These are phyloP conservation scores for Candida easanensis DNA, from an alignment of 805 yeast species.

Conservation along the genomic window DNA sequence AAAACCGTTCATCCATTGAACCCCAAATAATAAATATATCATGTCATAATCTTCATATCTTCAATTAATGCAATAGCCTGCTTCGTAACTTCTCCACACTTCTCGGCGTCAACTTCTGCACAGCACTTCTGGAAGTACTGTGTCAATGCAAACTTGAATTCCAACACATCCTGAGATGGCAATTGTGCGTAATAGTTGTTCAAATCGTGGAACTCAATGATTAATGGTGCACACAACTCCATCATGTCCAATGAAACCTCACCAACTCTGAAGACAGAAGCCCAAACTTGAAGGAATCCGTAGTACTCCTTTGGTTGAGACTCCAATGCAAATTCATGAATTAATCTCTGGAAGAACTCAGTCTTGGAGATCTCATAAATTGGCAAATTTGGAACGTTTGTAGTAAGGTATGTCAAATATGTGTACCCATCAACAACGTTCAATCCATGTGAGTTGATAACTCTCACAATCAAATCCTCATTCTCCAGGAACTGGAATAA, in stretches of 20 bases:
- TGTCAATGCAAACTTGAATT: slow-evolving; percentile 32
- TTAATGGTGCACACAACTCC: slow-evolving; percentile 33
- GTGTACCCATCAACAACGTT: slow-evolving; percentile 24
- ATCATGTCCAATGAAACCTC: slow-evolving; percentile 18
- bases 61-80: slow-evolving; percentile 19
- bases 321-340: slow-evolving; percentile 19
- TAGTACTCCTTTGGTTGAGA: slow-evolving; percentile 19
- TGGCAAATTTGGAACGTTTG: slow-evolving; percentile 23
- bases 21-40: too few species aligned
- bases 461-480: slow-evolving; percentile 31
- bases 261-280: slow-evolving; percentile 19
- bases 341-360: slow-evolving; percentile 30
- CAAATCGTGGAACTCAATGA: slow-evolving; percentile 35
- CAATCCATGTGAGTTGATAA: slow-evolving; percentile 35
- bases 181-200: slow-evolving; percentile 29
- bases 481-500: slow-evolving; percentile 32
- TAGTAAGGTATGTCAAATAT: slow-evolving; percentile 27
- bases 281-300: slow-evolving; percentile 33
- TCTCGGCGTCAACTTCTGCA: not conserved
- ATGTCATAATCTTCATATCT: too few species aligned
- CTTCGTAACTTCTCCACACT: slow-evolving; percentile 11
- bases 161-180: slow-evolving; percentile 26
- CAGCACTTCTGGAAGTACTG: slow-evolving; percentile 21
- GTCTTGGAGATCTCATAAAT: slow-evolving; percentile 25
- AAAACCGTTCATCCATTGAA: too few species aligned